Evolutionary conservation across 768 basidiomycete genomes (phyloP).

Genomic region (Plicaturopsis crispa): DNA sequence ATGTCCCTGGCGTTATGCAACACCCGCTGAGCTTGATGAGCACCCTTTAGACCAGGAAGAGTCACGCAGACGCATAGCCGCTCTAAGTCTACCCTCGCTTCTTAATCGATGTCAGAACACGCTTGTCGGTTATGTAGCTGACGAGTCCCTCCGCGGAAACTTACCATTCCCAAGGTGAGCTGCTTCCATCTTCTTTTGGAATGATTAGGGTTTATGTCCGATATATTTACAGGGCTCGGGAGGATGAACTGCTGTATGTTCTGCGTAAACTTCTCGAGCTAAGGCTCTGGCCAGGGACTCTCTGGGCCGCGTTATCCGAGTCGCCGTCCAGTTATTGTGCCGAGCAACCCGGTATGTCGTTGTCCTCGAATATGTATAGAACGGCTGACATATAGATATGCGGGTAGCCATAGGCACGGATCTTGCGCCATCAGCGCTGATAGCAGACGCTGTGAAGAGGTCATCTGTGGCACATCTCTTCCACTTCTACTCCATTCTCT

Average conservation of each 20-base stretch:
- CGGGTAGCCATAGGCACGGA: conserved; percentile 31
- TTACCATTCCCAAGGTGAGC: conserved; percentile 81
- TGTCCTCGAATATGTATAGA: not conserved
- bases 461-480: conserved; percentile 82
- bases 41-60: conserved; percentile 45
- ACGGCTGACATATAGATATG: conserved; percentile 4
- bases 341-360: conserved; percentile 49
- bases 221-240: conserved; percentile 53
- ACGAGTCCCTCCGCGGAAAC: conserved; percentile 76
- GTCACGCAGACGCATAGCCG: conserved; percentile 61
- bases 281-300: conserved; percentile 64
- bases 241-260: conserved; percentile 86
- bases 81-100: conserved; percentile 62
- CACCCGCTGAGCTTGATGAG: conserved; percentile 1
- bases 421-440: conserved; percentile 41
- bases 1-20: conserved; percentile 5
- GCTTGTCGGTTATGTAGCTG: conserved; percentile 72
- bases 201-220: not conserved
- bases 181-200: not conserved
- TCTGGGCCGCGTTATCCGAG: conserved; percentile 73
- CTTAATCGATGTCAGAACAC: conserved; percentile 68
- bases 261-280: conserved; percentile 69
- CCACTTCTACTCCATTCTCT: conserved; percentile 75
- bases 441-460: conserved; percentile 66
- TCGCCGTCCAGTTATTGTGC: conserved; percentile 46